Conservation (phyloP, 1,284 basidiomycete species). For the Pseudomicrostroma phylloplanum region DNA sequence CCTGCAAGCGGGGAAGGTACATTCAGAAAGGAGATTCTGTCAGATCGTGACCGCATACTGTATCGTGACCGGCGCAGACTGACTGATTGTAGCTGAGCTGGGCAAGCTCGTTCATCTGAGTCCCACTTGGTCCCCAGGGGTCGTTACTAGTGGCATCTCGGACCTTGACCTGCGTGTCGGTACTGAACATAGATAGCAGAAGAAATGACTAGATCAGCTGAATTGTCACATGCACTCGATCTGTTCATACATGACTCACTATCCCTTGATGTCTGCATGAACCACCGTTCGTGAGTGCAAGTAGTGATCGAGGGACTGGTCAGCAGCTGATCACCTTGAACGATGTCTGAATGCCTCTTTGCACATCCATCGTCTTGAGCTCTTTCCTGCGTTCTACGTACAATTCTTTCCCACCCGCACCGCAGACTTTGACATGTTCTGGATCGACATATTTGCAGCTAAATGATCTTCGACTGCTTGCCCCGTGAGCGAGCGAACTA, state of each 20-base stretch:
- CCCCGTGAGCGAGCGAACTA: too few species aligned
- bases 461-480: background rate
- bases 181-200: background rate
- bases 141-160: constrained; percentile 99
- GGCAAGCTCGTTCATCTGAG: constrained; percentile 94
- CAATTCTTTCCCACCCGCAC: constrained; percentile 50
- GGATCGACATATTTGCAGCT: constrained; percentile 34
- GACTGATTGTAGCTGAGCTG: constrained; percentile 97
- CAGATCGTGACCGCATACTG: background rate
- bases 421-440: constrained; percentile 47
- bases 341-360: constrained; percentile 47
- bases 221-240: background rate
- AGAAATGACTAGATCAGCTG: background rate
- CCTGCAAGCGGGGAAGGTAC: constrained; percentile 54
- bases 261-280: constrained; percentile 30
- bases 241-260: constrained; percentile 8
- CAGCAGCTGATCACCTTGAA: constrained; percentile 42
- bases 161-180: constrained; percentile 75
- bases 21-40: background rate
- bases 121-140: constrained; percentile 95
- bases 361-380: constrained; percentile 45
- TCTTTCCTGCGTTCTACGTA: constrained; percentile 19
- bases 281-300: background rate
- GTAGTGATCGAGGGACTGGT: background rate
- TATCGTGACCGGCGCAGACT: constrained; percentile 10